These are phyloP conservation scores for Camelina laxa DNA, from an alignment of 345 rosid species.

Conservation along the genomic window DNA sequence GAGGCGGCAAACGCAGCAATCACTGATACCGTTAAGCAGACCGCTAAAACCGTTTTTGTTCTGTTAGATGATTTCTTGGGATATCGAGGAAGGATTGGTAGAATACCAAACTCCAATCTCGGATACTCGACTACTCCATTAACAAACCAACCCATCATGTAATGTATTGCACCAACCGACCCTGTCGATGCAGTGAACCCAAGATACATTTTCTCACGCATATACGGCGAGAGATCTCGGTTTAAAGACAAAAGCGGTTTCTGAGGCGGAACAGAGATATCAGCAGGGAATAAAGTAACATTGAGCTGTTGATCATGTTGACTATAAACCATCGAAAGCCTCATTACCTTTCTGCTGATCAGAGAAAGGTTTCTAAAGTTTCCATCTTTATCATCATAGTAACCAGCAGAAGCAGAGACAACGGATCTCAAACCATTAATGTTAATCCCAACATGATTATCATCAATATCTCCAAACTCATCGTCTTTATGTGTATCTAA, in stretches of 20 bases:
- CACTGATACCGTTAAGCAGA: slow-evolving; percentile 23
- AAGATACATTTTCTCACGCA: slow-evolving; percentile 51
- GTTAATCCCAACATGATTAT: slow-evolving; percentile 70
- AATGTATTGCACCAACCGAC: slow-evolving; percentile 47
- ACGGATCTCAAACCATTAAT: slow-evolving; percentile 52
- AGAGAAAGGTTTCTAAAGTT: slow-evolving; percentile 33
- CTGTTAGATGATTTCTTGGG: slow-evolving; percentile 44
- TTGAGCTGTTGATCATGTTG: slow-evolving; percentile 41
- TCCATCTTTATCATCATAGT: slow-evolving; percentile 41
- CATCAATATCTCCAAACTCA: slow-evolving; percentile 51
- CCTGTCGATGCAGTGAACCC: slow-evolving; percentile 73
- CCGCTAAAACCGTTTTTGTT: slow-evolving; percentile 39
- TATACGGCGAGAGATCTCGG: slow-evolving; percentile 48
- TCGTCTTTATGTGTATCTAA: slow-evolving; percentile 51
- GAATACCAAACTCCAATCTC: slow-evolving; percentile 22
- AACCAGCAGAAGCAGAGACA: slow-evolving; percentile 48
- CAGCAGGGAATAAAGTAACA: slow-evolving; percentile 55
- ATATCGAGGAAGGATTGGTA: slow-evolving; percentile 57
- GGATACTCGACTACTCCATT: slow-evolving; percentile 46
- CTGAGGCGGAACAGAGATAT: slow-evolving; percentile 10
- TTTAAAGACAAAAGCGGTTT: slow-evolving; percentile 58
- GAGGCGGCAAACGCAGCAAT: slow-evolving; percentile 33
- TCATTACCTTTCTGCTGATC: slow-evolving; percentile 41
- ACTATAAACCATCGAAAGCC: slow-evolving; percentile 63
- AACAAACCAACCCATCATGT: slow-evolving; percentile 61